These are phyloP conservation scores for Pterocarpus santalinus DNA, from an alignment of 306 rosid species.

Conservation along the genomic window DNA sequence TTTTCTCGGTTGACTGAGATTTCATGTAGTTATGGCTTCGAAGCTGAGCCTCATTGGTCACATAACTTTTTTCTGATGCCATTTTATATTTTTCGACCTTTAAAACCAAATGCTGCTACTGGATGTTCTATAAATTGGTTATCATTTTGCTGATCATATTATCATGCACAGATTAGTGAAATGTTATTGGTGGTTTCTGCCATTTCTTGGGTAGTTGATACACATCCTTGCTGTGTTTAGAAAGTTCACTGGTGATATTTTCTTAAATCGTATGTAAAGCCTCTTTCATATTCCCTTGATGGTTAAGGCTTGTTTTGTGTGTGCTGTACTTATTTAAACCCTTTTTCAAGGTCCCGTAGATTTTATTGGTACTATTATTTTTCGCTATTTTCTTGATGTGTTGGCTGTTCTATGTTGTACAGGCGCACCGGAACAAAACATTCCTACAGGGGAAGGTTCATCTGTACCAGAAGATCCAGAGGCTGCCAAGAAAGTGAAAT, in stretches of 20 bases:
- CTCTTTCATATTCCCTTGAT: constrained; percentile 1
- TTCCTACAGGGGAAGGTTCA: constrained; percentile 42
- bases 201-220: constrained; percentile 3
- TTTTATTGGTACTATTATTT: not conserved
- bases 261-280: constrained; percentile 11
- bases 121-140: not conserved
- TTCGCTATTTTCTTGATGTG: not conserved
- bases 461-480: constrained; percentile 56
- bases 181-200: not conserved
- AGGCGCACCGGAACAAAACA: constrained; percentile 57
- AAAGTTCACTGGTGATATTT: constrained; percentile 12
- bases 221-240: not conserved
- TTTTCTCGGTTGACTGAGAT: not conserved
- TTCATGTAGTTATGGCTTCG: not conserved
- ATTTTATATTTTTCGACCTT: not conserved
- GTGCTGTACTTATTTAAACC: no score
- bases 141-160: constrained; percentile 8
- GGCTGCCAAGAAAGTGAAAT: constrained; percentile 60
- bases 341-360: no score
- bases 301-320: no score
- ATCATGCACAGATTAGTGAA: not conserved
- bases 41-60: not conserved
- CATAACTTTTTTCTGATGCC: not conserved
- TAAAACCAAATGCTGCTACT: not conserved
- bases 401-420: constrained; percentile 25